Percentiles rank a stretch among this genome's conserved stretches.
These are phyloP conservation scores for Trichoderma koningii DNA, from an alignment of 2,329 filamentous ascomycete genomes.

Conservation along the genomic window DNA sequence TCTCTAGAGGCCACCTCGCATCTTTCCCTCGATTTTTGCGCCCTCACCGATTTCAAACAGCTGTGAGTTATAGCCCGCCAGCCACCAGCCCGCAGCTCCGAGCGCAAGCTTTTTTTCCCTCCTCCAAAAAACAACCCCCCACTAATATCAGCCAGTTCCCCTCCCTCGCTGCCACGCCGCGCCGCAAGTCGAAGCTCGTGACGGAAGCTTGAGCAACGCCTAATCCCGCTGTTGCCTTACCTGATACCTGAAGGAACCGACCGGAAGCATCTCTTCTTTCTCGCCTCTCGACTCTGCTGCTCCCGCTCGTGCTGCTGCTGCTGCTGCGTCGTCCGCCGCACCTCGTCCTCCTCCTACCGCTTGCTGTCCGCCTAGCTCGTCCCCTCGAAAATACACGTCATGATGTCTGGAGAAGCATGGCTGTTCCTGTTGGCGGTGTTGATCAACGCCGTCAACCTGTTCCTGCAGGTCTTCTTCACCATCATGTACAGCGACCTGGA, in stretches of 20 bases:
- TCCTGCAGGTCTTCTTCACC: conserved; percentile 99
- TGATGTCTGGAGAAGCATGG: conserved; percentile 97
- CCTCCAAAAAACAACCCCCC: conserved; percentile 12
- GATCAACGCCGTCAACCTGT: conserved; percentile 99
- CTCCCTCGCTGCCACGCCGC: conserved; percentile 18
- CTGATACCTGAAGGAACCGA: not conserved
- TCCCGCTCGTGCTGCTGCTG: too few relatives aligned
- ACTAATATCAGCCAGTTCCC: conserved; percentile 21
- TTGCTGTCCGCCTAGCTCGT: conserved; percentile 18
- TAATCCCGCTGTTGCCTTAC: not conserved
- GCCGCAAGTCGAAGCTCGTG: conserved; percentile 26
- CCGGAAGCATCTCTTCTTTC: not conserved
- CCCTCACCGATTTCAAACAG: not conserved
- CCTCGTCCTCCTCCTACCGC: too few relatives aligned
- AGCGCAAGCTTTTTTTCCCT: conserved; percentile 5
- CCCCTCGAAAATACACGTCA: conserved; percentile 35
- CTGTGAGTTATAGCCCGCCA: not conserved
- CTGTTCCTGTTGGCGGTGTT: conserved; percentile 96
- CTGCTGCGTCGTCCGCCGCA: too few relatives aligned
- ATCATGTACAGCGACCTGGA: conserved; percentile 99
- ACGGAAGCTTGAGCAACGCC: conserved; percentile 20
- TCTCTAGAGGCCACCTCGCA: conserved; percentile 22
- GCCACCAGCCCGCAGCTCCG: not conserved
- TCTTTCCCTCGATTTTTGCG: not conserved
- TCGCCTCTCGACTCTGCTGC: not conserved